These are phyloP conservation scores for Xylaria venustula DNA, from an alignment of 495 filamentous ascomycete species.

Conservation along the genomic window DNA sequence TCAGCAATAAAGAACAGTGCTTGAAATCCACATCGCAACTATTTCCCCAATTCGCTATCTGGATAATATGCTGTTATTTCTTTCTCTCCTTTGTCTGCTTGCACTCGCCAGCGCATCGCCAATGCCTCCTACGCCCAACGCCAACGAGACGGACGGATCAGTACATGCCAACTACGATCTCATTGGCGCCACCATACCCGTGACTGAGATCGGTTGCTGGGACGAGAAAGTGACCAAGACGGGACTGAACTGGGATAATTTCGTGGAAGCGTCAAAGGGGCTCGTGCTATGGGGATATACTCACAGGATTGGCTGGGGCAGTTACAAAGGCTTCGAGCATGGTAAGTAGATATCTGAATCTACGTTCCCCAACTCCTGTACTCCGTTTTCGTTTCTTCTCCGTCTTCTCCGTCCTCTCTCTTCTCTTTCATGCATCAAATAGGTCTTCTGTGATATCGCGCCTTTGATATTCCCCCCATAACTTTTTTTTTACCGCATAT, in stretches of 20 bases:
- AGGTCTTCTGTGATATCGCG: no score
- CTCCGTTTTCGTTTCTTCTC: no score
- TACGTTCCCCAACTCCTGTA: no score
- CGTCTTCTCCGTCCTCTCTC: no score
- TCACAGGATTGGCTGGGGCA: no score
- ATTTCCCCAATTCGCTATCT: neutral
- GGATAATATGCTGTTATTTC: neutral
- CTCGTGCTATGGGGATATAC: no score
- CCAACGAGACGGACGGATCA: neutral
- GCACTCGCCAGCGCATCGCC: neutral
- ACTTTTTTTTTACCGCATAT: neutral
- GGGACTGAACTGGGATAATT: neutral
- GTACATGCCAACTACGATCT: neutral
- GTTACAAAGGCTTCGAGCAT: no score
- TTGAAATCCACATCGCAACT: neutral
- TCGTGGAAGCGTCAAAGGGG: no score
- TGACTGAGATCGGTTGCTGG: conserved; percentile 7
- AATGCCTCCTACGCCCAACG: neutral
- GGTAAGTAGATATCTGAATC: no score
- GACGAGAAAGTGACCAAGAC: neutral
- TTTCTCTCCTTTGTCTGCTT: neutral
- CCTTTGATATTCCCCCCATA: neutral
- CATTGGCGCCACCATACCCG: neutral
- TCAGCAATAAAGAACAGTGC: no score
- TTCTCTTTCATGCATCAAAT: no score